Evolutionary conservation across 345 rosid genomes (phyloP).

Genomic region (Salix arbutifolia): DNA sequence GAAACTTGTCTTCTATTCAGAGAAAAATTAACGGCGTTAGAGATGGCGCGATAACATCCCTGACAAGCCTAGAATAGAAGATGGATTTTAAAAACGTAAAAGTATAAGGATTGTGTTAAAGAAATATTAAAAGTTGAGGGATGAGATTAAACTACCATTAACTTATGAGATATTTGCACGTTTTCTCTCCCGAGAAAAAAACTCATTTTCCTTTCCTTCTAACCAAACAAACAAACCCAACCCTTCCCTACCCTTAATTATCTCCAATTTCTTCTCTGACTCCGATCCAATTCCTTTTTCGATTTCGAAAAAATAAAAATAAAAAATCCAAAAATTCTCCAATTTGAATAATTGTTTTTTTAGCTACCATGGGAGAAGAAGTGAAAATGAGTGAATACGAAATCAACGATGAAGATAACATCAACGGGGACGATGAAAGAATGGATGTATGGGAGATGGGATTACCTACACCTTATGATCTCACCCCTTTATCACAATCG

Average conservation of each 20-base stretch:
- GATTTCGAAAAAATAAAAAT: background rate
- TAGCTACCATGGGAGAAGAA: constrained; percentile 37
- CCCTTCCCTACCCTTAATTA: constrained; percentile 17
- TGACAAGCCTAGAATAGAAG: background rate
- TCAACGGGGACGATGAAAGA: constrained; percentile 49
- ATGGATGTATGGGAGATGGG: constrained; percentile 87
- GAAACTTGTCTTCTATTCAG: background rate
- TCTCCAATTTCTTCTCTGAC: constrained; percentile 18
- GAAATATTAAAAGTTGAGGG: background rate
- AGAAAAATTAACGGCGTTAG: no score
- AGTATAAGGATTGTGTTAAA: background rate
- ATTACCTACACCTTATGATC: constrained; percentile 59
- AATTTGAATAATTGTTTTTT: background rate
- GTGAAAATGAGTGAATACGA: constrained; percentile 40
- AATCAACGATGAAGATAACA: background rate
- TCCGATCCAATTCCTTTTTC: constrained; percentile 4
- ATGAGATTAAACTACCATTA: background rate
- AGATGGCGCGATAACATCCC: no score
- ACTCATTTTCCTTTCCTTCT: constrained; percentile 1
- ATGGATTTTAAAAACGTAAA: background rate
- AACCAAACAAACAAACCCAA: constrained; percentile 21
- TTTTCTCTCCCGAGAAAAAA: background rate
- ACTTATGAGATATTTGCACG: background rate
- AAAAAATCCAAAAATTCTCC: background rate
- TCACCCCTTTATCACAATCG: constrained; percentile 66